phyloP scores from a whole-genome alignment of 495 filamentous ascomycete species.

The Darksidea phi region DNA sequence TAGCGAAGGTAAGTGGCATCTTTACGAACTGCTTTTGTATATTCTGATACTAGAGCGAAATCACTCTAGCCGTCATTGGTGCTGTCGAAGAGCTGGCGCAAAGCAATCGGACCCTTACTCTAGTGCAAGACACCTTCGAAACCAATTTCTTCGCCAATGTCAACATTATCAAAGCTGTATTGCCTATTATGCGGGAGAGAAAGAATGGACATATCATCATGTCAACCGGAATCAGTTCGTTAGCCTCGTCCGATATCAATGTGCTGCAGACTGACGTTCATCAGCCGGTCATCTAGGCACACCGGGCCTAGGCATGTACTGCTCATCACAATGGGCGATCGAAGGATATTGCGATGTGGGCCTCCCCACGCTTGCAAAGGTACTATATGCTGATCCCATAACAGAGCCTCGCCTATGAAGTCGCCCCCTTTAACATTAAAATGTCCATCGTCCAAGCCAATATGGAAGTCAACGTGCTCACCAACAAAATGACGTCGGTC shows the following conservation, averaged over 20 bases:
- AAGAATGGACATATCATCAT: constrained; percentile 86
- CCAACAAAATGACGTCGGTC: constrained; percentile 78
- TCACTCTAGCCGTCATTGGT: constrained; percentile 65
- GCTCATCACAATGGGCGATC: constrained; percentile 88
- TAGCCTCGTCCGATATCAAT: neutral
- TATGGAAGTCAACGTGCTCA: constrained; percentile 78
- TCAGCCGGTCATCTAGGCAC: constrained; percentile 85
- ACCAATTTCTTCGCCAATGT: constrained; percentile 90
- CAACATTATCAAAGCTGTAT: constrained; percentile 87
- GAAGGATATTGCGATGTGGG: constrained; percentile 91
- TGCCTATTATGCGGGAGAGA: constrained; percentile 76
- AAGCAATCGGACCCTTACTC: constrained; percentile 66
- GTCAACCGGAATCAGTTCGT: constrained; percentile 75
- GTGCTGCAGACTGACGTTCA: neutral
- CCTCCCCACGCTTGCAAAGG: neutral
- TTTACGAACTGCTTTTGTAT: neutral
- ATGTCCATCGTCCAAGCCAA: constrained; percentile 91
- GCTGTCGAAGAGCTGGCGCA: constrained; percentile 87
- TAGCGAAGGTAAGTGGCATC: constrained; percentile 64
- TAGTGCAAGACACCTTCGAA: constrained; percentile 90
- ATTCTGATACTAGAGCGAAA: neutral
- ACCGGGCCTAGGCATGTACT: constrained; percentile 85
- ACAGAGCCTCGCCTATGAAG: constrained; percentile 87
- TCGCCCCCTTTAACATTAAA: constrained; percentile 96
- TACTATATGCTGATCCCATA: constrained; percentile 16